These are phyloP conservation scores for Venturia effusa DNA, from an alignment of 2,329 filamentous ascomycete species.

Conservation along the genomic window DNA sequence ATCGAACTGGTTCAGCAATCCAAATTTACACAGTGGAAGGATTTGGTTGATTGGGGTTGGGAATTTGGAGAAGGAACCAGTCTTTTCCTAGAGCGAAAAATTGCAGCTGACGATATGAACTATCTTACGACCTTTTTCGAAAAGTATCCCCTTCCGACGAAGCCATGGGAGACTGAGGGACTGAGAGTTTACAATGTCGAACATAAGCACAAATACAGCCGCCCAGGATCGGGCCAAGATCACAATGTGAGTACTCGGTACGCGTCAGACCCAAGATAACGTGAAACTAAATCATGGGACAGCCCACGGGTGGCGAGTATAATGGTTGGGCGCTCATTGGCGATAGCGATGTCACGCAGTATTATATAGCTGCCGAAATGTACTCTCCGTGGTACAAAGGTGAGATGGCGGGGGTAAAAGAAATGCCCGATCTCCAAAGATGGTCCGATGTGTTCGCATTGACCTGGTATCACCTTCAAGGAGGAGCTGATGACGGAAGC, in stretches of 20 bases:
- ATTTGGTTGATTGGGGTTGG: neutral
- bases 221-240: neutral
- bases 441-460: neutral
- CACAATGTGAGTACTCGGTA: neutral
- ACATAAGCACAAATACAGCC: neutral
- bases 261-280: neutral
- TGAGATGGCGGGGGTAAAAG: neutral
- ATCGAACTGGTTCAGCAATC: neutral
- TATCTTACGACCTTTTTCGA: neutral
- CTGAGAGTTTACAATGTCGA: neutral
- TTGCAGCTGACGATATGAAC: neutral
- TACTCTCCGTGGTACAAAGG: neutral
- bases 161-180: neutral
- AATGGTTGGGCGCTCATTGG: neutral
- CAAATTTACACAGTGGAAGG: neutral
- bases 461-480: neutral
- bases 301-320: neutral
- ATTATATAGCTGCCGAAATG: neutral
- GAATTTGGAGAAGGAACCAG: neutral
- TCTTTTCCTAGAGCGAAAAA: neutral
- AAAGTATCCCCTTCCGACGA: neutral
- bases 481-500: neutral
- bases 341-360: neutral
- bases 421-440: neutral
- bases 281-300: neutral